Base-by-base conservation (phyloP, 345 rosid genomes). In the Cardamine occulta region DNA sequence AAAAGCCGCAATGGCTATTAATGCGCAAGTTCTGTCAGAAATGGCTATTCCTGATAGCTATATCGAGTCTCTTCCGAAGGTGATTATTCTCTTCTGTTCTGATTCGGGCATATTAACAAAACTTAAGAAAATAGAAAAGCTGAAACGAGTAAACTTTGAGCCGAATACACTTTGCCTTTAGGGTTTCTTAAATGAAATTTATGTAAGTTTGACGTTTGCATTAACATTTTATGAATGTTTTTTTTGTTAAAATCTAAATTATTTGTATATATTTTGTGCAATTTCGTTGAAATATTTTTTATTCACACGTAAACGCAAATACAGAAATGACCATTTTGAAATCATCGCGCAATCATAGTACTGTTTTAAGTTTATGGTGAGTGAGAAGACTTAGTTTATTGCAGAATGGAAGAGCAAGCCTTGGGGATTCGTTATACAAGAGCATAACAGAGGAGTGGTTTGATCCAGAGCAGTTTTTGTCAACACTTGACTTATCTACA, bases 1-100 rank as follows among this genome's bases (percentile, higher is more conserved):
- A 18, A 93, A 91, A 81, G 96, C 96, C 31, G 96, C 97, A 32
- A 88, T 93, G 92, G 92, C 97, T 11, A 93, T 91, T 63, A 93
- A 93, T 70, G 97, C 97, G 7, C 89, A 82, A 71, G 93, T 93
- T 26, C 73, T 93, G 15, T 86, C 96, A 7, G 98, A 91, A 82
- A 93, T 93, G 90, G 82, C 75, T 24, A 78, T 91, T 55, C 98
- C 98, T 0, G 96, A 93, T 62, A 88, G 84, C 88, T 93, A 91
- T 78, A 84, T 87, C 0, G 97, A 93, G 18, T 81, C 88, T 70
- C 98, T 93, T 60, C 98, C 98, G 6, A 93, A 87, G 97, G 96
- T 88, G 23, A 70, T 29, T 0, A 21, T 19, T 47, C 14, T 39
- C 0, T 39, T 39, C 0, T 39, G 44, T 39, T 39, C 1, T 39